Evolutionary conservation across 208 protist species (phyloP).

Genomic region (Acanthamoeba culbertsoni): DNA sequence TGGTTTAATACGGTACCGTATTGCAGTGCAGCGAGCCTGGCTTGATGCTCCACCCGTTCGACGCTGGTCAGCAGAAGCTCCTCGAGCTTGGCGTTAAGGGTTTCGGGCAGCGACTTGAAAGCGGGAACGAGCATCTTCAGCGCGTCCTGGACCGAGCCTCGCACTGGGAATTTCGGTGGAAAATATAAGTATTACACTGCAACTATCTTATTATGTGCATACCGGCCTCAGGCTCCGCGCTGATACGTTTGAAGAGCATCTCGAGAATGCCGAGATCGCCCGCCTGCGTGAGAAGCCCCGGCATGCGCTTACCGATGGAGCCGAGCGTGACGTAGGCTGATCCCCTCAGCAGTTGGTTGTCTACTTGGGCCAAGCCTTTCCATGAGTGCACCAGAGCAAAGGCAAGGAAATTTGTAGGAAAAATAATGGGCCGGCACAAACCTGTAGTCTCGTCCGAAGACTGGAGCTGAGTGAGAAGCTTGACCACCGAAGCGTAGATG

Average conservation of each 20-base stretch:
- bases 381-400: background rate
- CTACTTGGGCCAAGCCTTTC: no score
- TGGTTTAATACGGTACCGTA: no score
- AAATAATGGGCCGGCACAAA: background rate
- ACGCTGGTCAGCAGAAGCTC: background rate
- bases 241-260: constrained; percentile 46
- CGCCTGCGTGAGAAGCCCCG: background rate
- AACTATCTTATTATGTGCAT: no score
- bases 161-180: background rate
- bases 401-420: background rate
- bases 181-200: no score
- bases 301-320: constrained; percentile 48
- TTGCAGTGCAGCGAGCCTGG: constrained; percentile 1
- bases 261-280: constrained; percentile 12
- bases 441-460: background rate
- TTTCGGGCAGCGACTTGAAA: background rate
- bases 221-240: constrained; percentile 35
- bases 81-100: background rate
- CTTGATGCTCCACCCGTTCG: constrained; percentile 4
- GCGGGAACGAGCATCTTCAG: constrained; percentile 48
- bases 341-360: constrained; percentile 31
- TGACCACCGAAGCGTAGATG: constrained; percentile 34
- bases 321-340: constrained; percentile 36
- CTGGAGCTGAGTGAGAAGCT: constrained; percentile 32
- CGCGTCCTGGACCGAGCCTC: constrained; percentile 40